These are phyloP conservation scores for Diaporthe citrichinensis DNA, from an alignment of 2,329 filamentous ascomycete genomes.

Conservation along the genomic window DNA sequence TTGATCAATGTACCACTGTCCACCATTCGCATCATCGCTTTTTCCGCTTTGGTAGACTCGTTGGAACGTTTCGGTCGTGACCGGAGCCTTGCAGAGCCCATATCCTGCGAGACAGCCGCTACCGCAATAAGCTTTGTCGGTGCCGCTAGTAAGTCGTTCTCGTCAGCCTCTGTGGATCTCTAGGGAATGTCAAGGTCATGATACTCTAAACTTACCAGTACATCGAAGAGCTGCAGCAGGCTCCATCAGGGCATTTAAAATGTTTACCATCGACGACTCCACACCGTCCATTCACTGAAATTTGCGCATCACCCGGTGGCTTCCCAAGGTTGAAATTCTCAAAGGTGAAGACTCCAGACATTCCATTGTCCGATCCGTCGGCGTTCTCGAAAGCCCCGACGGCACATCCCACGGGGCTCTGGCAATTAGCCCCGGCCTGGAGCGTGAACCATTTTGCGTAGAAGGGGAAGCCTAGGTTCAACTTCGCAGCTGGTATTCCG, in stretches of 20 bases:
- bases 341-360: constrained; percentile 5
- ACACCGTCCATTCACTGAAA: background rate
- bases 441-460: constrained; percentile 78
- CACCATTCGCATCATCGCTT: background rate
- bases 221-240: constrained; percentile 10
- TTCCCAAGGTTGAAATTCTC: constrained; percentile 5
- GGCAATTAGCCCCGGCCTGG: constrained; percentile 59
- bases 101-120: constrained; percentile 13
- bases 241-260: background rate
- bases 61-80: constrained; percentile 2
- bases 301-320: background rate
- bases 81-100: background rate
- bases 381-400: constrained; percentile 72
- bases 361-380: constrained; percentile 45
- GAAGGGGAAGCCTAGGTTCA: constrained; percentile 78
- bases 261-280: background rate
- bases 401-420: constrained; percentile 68
- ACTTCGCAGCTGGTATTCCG: constrained; percentile 67
- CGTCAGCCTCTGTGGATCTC: background rate
- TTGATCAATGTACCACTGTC: constrained; percentile 1
- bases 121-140: background rate
- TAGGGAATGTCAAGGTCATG: too few relatives aligned
- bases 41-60: background rate
- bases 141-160: background rate
- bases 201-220: background rate